phyloP scores from a whole-genome alignment of 495 filamentous ascomycete species.

The Penicillium diatomitis region DNA sequence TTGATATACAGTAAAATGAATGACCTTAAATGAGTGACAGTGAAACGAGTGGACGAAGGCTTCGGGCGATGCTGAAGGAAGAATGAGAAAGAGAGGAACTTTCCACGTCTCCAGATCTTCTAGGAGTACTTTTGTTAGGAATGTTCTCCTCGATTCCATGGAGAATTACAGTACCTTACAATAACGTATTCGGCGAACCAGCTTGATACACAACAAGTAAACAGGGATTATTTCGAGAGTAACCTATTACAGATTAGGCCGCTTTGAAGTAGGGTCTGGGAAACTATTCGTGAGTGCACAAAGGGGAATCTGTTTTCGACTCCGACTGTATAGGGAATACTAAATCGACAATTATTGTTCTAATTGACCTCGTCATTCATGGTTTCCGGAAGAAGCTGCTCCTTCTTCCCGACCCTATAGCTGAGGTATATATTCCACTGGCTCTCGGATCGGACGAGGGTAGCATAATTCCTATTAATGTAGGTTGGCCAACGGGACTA shows the following conservation, averaged over 20 bases:
- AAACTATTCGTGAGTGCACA: background rate
- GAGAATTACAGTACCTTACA: background rate
- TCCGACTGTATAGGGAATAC: too few relatives aligned
- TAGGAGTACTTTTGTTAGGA: background rate
- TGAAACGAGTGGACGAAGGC: background rate
- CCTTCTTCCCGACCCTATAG: too few relatives aligned
- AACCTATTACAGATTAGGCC: background rate
- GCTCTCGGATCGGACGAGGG: too few relatives aligned
- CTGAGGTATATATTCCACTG: too few relatives aligned
- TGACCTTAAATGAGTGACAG: background rate
- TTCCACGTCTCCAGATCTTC: background rate
- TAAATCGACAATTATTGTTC: too few relatives aligned
- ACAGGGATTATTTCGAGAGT: background rate
- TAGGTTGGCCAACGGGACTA: too few relatives aligned
- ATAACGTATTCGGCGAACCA: background rate
- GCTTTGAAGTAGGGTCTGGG: background rate
- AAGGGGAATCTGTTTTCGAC: background rate
- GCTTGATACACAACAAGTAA: background rate
- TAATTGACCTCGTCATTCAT: too few relatives aligned
- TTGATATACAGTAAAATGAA: background rate
- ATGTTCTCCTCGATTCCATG: background rate
- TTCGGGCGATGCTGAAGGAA: background rate
- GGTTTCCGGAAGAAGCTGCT: too few relatives aligned
- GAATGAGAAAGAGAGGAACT: too few relatives aligned
- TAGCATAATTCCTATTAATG: too few relatives aligned